Percentiles rank a stretch among this genome's conserved stretches.
Conservation (phyloP, 2,329 filamentous ascomycete genomes). For the Colletotrichum godetiae region DNA sequence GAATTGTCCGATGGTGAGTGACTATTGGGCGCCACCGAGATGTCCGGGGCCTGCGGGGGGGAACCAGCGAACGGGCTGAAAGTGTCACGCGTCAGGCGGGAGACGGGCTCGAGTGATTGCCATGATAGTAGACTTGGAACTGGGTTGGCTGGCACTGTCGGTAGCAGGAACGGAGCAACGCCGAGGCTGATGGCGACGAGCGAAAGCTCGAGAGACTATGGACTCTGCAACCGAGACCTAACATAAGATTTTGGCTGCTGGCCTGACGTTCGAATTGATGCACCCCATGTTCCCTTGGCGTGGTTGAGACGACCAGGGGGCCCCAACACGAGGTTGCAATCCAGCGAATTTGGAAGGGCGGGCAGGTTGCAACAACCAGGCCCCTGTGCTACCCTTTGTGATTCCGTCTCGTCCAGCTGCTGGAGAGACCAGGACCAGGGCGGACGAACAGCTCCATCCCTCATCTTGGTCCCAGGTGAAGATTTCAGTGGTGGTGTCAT, state of each 20-base stretch:
- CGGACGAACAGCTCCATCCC: conserved; percentile 19
- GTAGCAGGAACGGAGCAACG: background rate
- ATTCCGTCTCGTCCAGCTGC: conserved; percentile 19
- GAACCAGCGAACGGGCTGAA: conserved; percentile 8
- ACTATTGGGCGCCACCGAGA: conserved; percentile 29
- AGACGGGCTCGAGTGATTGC: conserved; percentile 2
- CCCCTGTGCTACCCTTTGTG: conserved; percentile 17
- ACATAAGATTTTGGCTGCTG: background rate
- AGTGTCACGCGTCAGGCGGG: conserved; percentile 19
- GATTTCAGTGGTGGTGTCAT: background rate
- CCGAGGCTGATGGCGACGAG: conserved; percentile 16
- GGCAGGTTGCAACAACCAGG: conserved; percentile 1
- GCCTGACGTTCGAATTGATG: conserved; percentile 20
- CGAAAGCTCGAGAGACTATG: background rate
- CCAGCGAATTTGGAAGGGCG: conserved; percentile 10
- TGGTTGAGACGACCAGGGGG: conserved; percentile 10
- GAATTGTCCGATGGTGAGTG: conserved; percentile 29
- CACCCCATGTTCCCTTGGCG: conserved; percentile 26
- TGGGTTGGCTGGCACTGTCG: conserved; percentile 1
- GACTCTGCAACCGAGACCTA: background rate
- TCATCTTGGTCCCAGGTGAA: conserved; percentile 16
- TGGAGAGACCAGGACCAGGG: conserved; percentile 10
- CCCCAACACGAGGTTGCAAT: conserved; percentile 33
- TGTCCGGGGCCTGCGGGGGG: conserved; percentile 18
- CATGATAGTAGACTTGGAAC: background rate